Evolutionary conservation across 2,329 filamentous ascomycete genomes (phyloP), one percentile per base, ranked within the genome.

Genomic region (Didymella pomorum): DNA sequence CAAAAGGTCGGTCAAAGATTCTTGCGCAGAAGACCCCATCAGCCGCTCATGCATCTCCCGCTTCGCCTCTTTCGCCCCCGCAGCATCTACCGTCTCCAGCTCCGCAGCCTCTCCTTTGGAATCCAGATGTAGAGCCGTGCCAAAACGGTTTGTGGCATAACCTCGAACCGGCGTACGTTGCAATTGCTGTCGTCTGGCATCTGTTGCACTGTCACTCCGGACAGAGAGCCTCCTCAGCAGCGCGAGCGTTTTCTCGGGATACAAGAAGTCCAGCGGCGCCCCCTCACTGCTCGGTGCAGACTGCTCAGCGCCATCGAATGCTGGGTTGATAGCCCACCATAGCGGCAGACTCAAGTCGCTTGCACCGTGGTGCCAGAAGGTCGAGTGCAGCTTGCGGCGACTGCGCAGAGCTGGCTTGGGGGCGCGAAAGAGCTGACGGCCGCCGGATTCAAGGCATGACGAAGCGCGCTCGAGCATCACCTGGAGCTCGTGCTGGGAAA

Each of bases 381-480:
- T 72, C 50, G 82, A 82, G 73, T 85, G 83, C 41, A 86, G 79
- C 72, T 76, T 78, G 66, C 83, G 82, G 62, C 79, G 79, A 68
- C 72, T 79, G 65, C 73, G 75, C 55, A 77, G 67, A 47, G 71
- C 72, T 63, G 67, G 71, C 58, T 73, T 76, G 58, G 74, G 71
- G 57, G 74, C 74, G 73, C 75, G 80, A 60, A 84, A 70, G 70
- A 84, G 78, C 67, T 80, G 79, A 72, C 81, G 80, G 72, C 82
- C 79, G 80, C 83, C 82, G 75, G 81, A 79, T 79, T 84, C 79
- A 80, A 86, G 80, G 77, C 83, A 86, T 84, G 80, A 79, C 74
- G 81, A 80, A 72, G 82, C 83, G 69, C 82, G 82, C 82, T 86
- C 84, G 73, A 86, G 83, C 84, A 86, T 86, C 66, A 73, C 72